Evolutionary conservation across 164 flowering plant genomes (phyloP), one percentile per base, ranked within the genome.

Genomic region (Magnolia kwangsiensis): DNA sequence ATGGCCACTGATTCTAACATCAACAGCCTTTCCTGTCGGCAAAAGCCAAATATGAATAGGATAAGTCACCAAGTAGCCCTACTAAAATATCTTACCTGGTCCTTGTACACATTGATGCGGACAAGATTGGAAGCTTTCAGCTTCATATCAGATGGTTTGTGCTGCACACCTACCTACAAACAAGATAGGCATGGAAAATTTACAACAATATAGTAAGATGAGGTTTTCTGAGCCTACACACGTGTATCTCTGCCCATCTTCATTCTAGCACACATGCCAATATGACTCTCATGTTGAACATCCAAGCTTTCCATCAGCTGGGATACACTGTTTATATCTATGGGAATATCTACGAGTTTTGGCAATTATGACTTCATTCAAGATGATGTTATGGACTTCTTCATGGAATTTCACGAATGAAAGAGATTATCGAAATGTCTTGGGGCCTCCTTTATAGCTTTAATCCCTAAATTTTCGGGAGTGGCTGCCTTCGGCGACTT

Each of bases 81-180:
- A 8, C 31, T n/a, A 19, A 24, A 29, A n/a, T 31, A 29, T 67
- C 84, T 73, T 72, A 92, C 97, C 97, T 91, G 87, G 75, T 92
- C 86, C 82, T 88, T 89, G 51, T 72, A 63, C 74, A 93, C 85
- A 85, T 93, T 85, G 74, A 93, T 88, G 68, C 82, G 84, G 67
- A 95, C 86, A 72, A 90, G 89, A 83, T 88, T 90, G 37, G 93
- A 83, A 29, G 88, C 82, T 83, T 86, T 91, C 79, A 90, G 70
- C 89, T 88, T 92, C 87, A 88, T 50, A 78, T 88, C 90, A 66
- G 86, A 81, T 51, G 90, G 92, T 79, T 88, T 90, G 27, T 87
- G 82, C 76, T 87, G 92, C 74, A 90, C 77, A 68, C 98, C 98
- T 74, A 89, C 93, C 98, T 95, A 87, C 73, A 81, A 78, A 77